Conservation (phyloP, 1,284 basidiomycete genomes). For the Ustilago hordei region DNA sequence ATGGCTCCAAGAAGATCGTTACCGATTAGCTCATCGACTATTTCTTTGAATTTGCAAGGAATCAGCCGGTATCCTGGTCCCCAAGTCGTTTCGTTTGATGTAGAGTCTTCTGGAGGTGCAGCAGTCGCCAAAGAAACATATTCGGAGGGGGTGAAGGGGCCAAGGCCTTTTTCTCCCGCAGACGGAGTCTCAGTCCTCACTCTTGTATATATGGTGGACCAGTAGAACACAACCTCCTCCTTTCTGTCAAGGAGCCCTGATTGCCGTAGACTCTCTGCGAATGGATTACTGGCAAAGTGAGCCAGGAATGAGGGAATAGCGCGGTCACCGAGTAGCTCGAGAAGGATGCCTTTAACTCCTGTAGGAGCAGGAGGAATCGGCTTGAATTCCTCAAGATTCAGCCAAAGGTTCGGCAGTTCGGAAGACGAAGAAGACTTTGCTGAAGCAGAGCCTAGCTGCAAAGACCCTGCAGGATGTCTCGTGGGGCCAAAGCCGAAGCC, state of each 20-base stretch:
- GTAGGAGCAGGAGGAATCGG: neutral
- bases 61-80: neutral
- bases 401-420: neutral
- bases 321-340: neutral
- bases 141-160: neutral
- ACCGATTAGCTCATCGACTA: neutral
- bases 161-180: neutral
- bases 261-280: neutral
- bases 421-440: neutral
- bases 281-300: neutral
- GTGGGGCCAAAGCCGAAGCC: neutral
- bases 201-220: neutral
- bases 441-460: too few relatives aligned
- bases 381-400: neutral
- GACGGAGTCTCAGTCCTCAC: neutral
- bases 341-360: neutral
- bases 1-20: neutral
- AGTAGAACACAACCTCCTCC: neutral
- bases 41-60: neutral
- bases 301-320: neutral
- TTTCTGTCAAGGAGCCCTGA: neutral
- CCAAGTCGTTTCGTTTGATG: neutral
- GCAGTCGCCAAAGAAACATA: neutral
- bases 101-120: neutral
- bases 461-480: neutral